Conservation (phyloP, 2,329 filamentous ascomycete genomes). For the Periconia digitata region DNA sequence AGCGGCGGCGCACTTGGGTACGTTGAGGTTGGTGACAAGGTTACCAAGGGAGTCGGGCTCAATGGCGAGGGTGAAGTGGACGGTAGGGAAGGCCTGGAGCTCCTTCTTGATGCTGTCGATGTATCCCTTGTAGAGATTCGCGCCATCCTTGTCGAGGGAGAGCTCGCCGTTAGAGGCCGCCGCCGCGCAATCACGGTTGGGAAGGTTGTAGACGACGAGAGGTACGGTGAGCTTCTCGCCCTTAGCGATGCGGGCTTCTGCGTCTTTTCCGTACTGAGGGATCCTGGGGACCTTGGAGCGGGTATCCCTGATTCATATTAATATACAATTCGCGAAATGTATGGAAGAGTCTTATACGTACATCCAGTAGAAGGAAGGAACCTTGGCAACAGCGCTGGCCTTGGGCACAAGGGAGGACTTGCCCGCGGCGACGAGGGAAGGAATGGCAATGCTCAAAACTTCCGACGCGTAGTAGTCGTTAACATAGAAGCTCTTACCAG, state of each 20-base stretch:
- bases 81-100: conserved; percentile 55
- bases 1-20: conserved; percentile 56
- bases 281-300: conserved; percentile 51
- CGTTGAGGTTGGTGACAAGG: conserved; percentile 60
- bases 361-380: conserved; percentile 56
- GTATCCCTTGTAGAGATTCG: conserved; percentile 53
- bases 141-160: conserved; percentile 54
- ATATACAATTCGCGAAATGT: too few relatives aligned
- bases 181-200: conserved; percentile 64
- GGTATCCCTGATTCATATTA: conserved; percentile 46
- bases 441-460: conserved; percentile 58
- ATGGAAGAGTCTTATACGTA: too few relatives aligned
- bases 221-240: conserved; percentile 51
- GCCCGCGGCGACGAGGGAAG: conserved; percentile 53
- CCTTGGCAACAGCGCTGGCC: conserved; percentile 48
- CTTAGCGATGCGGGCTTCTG: conserved; percentile 47
- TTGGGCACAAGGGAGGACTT: conserved; percentile 50
- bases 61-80: conserved; percentile 51
- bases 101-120: conserved; percentile 56
- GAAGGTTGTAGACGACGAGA: conserved; percentile 64
- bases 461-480: conserved; percentile 56
- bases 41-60: conserved; percentile 64
- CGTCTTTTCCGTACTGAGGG: conserved; percentile 48
- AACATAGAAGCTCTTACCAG: conserved; percentile 51
- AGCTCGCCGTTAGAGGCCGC: conserved; percentile 65